These are phyloP conservation scores for Cylindrotheca fusiformis DNA, from an alignment of 108 stramenopile genomes.

Conservation along the genomic window DNA sequence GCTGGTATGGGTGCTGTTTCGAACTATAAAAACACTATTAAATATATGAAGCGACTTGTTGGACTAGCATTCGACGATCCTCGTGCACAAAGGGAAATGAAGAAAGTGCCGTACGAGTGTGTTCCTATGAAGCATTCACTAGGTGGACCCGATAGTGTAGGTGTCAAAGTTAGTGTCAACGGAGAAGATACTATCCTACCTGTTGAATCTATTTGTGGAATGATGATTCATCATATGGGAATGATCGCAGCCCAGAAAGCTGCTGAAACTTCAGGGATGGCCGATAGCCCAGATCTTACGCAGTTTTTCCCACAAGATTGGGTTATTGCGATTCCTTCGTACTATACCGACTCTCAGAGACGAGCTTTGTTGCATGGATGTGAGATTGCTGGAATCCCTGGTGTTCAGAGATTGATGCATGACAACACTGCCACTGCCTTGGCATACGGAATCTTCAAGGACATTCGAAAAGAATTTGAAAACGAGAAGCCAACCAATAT, in stretches of 20 bases:
- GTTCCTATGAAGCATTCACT: conserved; percentile 57
- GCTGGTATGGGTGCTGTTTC: conserved; percentile 67
- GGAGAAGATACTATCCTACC: conserved; percentile 68
- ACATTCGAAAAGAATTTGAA: conserved; percentile 87
- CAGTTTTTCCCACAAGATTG: conserved; percentile 83
- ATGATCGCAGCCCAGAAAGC: conserved; percentile 79
- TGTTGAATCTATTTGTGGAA: conserved; percentile 87
- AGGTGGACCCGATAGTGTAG: conserved; percentile 67
- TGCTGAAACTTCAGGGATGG: conserved; percentile 37
- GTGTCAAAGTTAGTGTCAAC: conserved; percentile 54
- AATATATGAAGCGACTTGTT: conserved; percentile 88
- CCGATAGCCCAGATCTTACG: conserved; percentile 21
- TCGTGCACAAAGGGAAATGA: conserved; percentile 87
- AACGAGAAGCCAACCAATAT: conserved; percentile 80
- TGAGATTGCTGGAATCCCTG: conserved; percentile 87
- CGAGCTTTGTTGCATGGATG: conserved; percentile 88
- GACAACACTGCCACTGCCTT: conserved; percentile 95
- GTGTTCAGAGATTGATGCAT: conserved; percentile 91
- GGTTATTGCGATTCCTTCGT: conserved; percentile 94
- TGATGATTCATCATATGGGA: conserved; percentile 91
- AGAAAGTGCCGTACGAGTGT: conserved; percentile 58
- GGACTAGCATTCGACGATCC: conserved; percentile 90
- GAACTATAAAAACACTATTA: conserved; percentile 94
- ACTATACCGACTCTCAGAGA: conserved; percentile 93
- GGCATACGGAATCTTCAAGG: conserved; percentile 99